These are phyloP conservation scores for Falciphora oryzae DNA, from an alignment of 2,329 filamentous ascomycete genomes.

Conservation along the genomic window DNA sequence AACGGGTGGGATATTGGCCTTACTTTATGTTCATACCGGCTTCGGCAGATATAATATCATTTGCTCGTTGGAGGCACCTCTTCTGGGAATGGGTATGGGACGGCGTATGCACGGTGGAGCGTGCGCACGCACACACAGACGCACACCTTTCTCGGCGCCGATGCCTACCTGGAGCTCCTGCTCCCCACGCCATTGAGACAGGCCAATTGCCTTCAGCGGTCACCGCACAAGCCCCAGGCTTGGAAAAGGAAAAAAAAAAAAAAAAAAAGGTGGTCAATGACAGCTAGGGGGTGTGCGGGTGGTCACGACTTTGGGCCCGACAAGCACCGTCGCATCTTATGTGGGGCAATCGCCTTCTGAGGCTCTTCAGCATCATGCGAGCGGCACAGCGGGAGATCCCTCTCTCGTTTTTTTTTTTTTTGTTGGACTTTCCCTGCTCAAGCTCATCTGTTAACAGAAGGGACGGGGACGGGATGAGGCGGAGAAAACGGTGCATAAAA, in stretches of 20 bases:
- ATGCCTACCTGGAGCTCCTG: background rate
- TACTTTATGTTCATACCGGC: background rate
- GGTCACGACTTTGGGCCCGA: background rate
- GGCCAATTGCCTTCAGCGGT: too few relatives aligned
- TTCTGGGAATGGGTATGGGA: background rate
- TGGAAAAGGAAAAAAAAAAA: background rate
- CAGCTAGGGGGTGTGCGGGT: background rate
- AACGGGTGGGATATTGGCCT: background rate
- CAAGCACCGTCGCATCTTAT: background rate
- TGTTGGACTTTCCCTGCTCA: background rate
- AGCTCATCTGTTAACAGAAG: background rate
- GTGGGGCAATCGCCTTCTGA: background rate
- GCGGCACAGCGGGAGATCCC: background rate
- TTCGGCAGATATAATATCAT: background rate
- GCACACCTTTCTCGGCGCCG: background rate
- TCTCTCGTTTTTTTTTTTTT: background rate
- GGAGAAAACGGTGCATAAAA: background rate
- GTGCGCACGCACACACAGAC: background rate
- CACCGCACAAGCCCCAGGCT: background rate
- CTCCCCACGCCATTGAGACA: background rate
- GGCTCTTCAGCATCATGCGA: background rate
- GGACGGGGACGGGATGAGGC: background rate
- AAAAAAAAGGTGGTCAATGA: background rate
- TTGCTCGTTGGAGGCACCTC: background rate
- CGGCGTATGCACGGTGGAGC: too few relatives aligned